Percentiles rank a stretch among this genome's conserved stretches.
Evolutionary conservation across 805 yeast species (phyloP).

Genomic region (Metschnikowia gruessii): DNA sequence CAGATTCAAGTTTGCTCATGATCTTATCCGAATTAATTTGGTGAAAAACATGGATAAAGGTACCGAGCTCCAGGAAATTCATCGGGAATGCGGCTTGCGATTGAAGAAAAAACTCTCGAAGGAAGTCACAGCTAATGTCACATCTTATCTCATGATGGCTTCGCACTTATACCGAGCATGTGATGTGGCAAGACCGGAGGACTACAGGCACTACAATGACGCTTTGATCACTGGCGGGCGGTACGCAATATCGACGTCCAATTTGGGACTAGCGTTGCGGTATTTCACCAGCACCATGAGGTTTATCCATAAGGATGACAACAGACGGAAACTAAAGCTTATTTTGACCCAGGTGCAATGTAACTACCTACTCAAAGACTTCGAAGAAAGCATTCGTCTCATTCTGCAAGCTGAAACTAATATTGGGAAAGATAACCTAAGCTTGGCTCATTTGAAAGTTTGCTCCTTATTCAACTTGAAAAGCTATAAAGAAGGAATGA

Average conservation of each 20-base stretch:
- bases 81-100: slow-evolving; percentile 44
- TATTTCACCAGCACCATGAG: slow-evolving; percentile 37
- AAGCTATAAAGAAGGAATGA: slow-evolving; percentile 30
- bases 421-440: slow-evolving; percentile 35
- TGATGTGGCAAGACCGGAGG: slow-evolving; percentile 32
- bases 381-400: slow-evolving; percentile 34
- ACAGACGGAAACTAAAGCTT: slow-evolving; percentile 23
- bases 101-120: slow-evolving; percentile 25
- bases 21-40: slow-evolving; percentile 33
- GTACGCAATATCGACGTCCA: slow-evolving; percentile 43
- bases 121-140: slow-evolving; percentile 17
- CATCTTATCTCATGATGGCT: slow-evolving; percentile 36
- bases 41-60: slow-evolving; percentile 24
- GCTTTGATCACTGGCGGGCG: slow-evolving; percentile 45
- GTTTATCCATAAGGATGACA: slow-evolving; percentile 23
- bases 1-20: slow-evolving; percentile 41
- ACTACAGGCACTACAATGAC: slow-evolving; percentile 34
- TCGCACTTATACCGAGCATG: slow-evolving; percentile 38
- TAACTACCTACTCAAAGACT: slow-evolving; percentile 27
- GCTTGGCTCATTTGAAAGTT: slow-evolving; percentile 35
- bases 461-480: slow-evolving; percentile 35
- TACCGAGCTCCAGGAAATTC: slow-evolving; percentile 30
- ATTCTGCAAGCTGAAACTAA: slow-evolving; percentile 29
- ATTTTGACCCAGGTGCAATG: slow-evolving; percentile 35
- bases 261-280: slow-evolving; percentile 38